Conservation (phyloP, 2,329 filamentous ascomycete species). For the Botrytis deweyae region DNA sequence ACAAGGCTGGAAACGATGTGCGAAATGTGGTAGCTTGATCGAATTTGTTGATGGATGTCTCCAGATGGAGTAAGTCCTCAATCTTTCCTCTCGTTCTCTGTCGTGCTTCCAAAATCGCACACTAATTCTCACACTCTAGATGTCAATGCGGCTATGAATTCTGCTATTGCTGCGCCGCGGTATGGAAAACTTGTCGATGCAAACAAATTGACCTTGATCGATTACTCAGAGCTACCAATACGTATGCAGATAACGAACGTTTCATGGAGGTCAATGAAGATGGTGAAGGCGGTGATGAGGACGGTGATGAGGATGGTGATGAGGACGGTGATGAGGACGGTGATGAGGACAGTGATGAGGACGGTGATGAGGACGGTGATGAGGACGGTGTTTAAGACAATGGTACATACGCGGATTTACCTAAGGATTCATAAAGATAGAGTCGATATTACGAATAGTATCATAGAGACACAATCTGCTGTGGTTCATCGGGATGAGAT, state of each 20-base stretch:
- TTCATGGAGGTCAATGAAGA: neutral
- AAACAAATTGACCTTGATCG: neutral
- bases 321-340: too few relatives aligned
- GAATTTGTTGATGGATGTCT: neutral
- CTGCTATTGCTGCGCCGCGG: neutral
- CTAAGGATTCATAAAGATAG: neutral
- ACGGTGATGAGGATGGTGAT: neutral
- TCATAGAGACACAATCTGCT: neutral
- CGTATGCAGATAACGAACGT: neutral
- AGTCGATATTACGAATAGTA: neutral
- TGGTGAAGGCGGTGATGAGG: neutral
- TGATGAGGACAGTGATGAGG: too few relatives aligned
- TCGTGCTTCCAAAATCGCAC: neutral
- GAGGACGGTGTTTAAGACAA: neutral
- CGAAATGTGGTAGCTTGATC: neutral
- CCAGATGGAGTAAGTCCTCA: neutral
- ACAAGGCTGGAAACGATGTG: neutral
- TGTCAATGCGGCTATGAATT: neutral
- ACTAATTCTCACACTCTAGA: neutral
- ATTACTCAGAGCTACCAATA: neutral
- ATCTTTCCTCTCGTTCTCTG: neutral
- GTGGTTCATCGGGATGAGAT: neutral
- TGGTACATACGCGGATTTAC: neutral
- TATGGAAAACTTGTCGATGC: neutral
- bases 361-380: too few relatives aligned